A percentile compares a stretch with the other conserved stretches of the same genome.
Conservation (phyloP, 352 stramenopile species). For the Thalassiosira delicatula region DNA sequence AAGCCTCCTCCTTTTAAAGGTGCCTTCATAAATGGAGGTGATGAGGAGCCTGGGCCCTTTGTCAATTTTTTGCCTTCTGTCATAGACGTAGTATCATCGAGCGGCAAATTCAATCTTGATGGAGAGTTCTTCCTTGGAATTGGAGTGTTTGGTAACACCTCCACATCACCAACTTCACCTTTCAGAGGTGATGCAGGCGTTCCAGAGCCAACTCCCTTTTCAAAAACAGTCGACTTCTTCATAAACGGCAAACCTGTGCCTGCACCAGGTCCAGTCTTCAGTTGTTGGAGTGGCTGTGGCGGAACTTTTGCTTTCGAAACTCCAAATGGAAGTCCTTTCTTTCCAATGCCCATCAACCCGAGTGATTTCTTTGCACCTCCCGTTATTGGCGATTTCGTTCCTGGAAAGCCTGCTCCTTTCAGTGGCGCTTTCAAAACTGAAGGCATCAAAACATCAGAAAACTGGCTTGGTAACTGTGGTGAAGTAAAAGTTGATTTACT, state of each 20-base stretch:
- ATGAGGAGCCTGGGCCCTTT: no score
- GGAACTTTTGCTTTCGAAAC: slow-evolving; percentile 9
- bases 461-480: not conserved
- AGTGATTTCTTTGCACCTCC: slow-evolving; percentile 4
- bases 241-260: not conserved
- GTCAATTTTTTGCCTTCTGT: slow-evolving; percentile 1
- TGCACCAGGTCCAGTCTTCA: not conserved
- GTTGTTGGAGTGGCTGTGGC: not conserved
- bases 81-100: not conserved
- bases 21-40: not conserved
- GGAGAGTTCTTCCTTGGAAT: not conserved
- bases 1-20: slow-evolving; percentile 10
- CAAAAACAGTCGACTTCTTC: not conserved
- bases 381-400: slow-evolving; percentile 1
- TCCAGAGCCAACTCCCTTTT: not conserved
- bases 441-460: not conserved
- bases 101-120: not conserved
- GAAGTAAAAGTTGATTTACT: not conserved
- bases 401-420: no score
- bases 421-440: not conserved
- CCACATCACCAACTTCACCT: not conserved
- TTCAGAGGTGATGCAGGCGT: not conserved
- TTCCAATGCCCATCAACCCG: slow-evolving; percentile 5
- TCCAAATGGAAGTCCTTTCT: slow-evolving; percentile 16
- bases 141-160: not conserved